Conservation (phyloP, 257 asterid genomes). For the Schizonepeta tenuifolia region DNA sequence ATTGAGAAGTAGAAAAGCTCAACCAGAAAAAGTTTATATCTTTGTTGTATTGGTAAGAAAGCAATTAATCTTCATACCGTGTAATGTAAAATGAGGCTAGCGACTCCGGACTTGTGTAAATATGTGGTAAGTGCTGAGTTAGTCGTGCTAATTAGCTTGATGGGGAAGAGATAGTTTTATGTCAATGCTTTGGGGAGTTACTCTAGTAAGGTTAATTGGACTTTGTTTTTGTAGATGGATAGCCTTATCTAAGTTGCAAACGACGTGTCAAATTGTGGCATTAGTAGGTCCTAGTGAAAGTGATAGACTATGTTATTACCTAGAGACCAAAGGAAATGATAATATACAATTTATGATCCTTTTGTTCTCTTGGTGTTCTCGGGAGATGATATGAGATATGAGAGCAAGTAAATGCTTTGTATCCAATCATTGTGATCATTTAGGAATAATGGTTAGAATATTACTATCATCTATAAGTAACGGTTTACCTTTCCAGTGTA, state of each 20-base stretch:
- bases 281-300: not conserved
- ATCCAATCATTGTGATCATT: not conserved
- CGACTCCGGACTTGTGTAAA: not conserved
- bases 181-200: constrained; percentile 17
- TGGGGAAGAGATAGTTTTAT: constrained; percentile 12
- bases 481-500: constrained; percentile 1
- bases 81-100: constrained; percentile 5
- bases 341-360: not conserved
- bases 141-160: constrained; percentile 23
- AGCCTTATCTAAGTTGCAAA: not conserved
- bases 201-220: not conserved
- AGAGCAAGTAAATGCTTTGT: not conserved
- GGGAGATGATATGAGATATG: constrained; percentile 10
- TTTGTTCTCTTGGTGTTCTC: not conserved
- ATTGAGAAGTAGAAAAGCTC: not conserved
- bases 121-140: not conserved
- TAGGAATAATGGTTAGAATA: not conserved
- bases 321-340: not conserved
- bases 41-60: not conserved
- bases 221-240: not conserved
- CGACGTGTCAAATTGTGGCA: constrained; percentile 4
- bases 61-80: not conserved
- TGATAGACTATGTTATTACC: not conserved
- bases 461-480: not conserved
- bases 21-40: not conserved